These are phyloP conservation scores for Metschnikowia aberdeeniae DNA, from an alignment of 805 yeast species.

Conservation along the genomic window DNA sequence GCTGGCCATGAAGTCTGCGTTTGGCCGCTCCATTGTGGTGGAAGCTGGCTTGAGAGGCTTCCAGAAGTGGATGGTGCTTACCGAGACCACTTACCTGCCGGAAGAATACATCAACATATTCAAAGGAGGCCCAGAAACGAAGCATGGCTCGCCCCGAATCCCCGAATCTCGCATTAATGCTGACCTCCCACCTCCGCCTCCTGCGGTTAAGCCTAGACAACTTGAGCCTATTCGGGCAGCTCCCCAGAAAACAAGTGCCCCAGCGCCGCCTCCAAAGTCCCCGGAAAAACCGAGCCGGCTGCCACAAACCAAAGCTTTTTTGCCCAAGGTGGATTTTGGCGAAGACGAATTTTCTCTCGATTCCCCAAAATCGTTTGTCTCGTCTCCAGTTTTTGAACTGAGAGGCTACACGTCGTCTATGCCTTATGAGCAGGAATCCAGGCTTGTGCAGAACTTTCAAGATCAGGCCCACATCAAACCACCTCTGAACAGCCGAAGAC, in stretches of 20 bases:
- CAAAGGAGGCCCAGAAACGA: conserved; percentile 3
- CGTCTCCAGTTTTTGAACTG: neutral
- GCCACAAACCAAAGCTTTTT: neutral
- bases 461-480: conserved; percentile 3
- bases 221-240: neutral
- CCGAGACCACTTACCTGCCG: conserved; percentile 54
- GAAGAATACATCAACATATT: conserved; percentile 31
- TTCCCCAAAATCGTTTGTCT: conserved; percentile 1
- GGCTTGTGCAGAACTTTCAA: conserved; percentile 5
- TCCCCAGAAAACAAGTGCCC: neutral
- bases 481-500: conserved; percentile 4
- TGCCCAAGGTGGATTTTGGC: neutral
- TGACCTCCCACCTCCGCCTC: conserved; percentile 19
- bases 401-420: conserved; percentile 1
- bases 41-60: conserved; percentile 78
- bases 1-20: conserved; percentile 54
- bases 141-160: conserved; percentile 1
- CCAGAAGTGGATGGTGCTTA: conserved; percentile 74
- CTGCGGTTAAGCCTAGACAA: conserved; percentile 11
- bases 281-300: neutral
- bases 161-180: conserved; percentile 18
- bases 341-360: neutral
- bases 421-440: conserved; percentile 1
- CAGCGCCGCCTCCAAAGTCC: neutral
- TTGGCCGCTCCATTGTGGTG: conserved; percentile 78